Conservation (phyloP, 2,329 filamentous ascomycete species). For the Colletotrichum brevisporum region DNA sequence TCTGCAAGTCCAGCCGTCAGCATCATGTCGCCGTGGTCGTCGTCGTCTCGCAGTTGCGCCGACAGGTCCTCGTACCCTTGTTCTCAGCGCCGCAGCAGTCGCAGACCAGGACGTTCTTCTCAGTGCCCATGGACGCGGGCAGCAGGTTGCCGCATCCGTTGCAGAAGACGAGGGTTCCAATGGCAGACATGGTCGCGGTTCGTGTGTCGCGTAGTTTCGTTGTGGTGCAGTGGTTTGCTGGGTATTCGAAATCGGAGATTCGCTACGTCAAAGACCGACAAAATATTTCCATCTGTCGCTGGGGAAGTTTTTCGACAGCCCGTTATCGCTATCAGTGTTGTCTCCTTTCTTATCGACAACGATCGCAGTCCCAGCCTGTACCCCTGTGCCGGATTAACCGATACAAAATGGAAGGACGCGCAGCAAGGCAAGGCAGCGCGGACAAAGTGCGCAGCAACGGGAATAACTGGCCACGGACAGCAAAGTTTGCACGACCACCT, state of each 20-base stretch:
- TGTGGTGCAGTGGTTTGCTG: background rate
- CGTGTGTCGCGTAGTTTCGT: slow-evolving; percentile 35
- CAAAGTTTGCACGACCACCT: slow-evolving; percentile 38
- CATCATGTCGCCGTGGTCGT: background rate
- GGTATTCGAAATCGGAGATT: background rate
- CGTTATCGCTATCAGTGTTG: slow-evolving; percentile 21
- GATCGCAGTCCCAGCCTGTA: no score
- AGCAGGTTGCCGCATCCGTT: slow-evolving; percentile 92
- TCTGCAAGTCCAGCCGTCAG: slow-evolving; percentile 61
- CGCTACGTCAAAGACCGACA: slow-evolving; percentile 20
- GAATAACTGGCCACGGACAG: slow-evolving; percentile 39
- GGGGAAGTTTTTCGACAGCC: slow-evolving; percentile 22
- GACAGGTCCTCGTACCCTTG: slow-evolving; percentile 71
- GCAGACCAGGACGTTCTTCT: slow-evolving; percentile 83
- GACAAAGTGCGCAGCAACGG: slow-evolving; percentile 31
- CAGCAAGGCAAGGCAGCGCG: slow-evolving; percentile 18
- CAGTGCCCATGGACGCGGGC: slow-evolving; percentile 82
- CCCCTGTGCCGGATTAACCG: slow-evolving; percentile 17
- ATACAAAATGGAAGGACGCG: background rate
- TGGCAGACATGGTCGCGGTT: slow-evolving; percentile 79
- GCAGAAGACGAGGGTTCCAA: slow-evolving; percentile 94
- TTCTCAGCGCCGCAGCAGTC: slow-evolving; percentile 89
- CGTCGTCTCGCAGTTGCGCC: background rate
- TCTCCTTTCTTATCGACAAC: background rate
- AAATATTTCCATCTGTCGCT: slow-evolving; percentile 33